Percentiles rank a stretch among this genome's conserved stretches.
Evolutionary conservation across 163 green algal species (phyloP).

Genomic region (Scenedesmus sp.): DNA sequence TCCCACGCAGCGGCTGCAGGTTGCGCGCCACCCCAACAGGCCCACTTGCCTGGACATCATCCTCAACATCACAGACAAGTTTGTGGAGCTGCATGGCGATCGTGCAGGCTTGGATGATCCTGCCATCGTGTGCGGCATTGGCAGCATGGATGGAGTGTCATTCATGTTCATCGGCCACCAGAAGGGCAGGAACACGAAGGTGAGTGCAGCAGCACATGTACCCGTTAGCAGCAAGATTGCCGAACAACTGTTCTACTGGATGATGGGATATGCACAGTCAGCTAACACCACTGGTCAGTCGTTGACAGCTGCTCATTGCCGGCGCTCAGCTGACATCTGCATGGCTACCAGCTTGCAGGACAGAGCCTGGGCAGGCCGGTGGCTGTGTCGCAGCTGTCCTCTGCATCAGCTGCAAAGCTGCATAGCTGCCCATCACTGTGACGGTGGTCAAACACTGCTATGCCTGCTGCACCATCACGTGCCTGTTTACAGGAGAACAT

Average conservation of each 20-base stretch:
- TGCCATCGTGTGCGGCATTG: slow-evolving; percentile 95
- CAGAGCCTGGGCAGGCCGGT: background rate
- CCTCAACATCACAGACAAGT: slow-evolving; percentile 94
- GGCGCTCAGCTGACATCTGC: background rate
- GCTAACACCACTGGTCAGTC: background rate
- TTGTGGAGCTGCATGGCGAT: slow-evolving; percentile 98
- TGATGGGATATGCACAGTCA: background rate
- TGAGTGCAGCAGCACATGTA: slow-evolving; percentile 41
- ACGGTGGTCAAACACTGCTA: background rate
- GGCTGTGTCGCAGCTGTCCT: background rate
- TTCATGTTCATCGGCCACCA: slow-evolving; percentile 99
- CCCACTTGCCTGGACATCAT: slow-evolving; percentile 98
- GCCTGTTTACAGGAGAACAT: slow-evolving; percentile 91
- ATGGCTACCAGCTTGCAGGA: background rate
- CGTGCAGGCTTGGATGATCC: slow-evolving; percentile 93
- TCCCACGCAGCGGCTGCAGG: slow-evolving; percentile 94
- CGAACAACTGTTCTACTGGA: too few species aligned
- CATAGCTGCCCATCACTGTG: background rate
- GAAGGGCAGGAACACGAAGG: slow-evolving; percentile 98
- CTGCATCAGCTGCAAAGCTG: background rate
- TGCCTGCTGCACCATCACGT: background rate
- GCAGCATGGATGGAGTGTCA: slow-evolving; percentile 89
- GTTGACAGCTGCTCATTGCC: background rate
- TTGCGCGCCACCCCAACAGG: slow-evolving; percentile 95
- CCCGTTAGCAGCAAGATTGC: background rate